A percentile compares a stretch with the other conserved stretches of the same genome.
Conservation (phyloP, 2,329 filamentous ascomycete species). For the Monosporascus sp. region DNA sequence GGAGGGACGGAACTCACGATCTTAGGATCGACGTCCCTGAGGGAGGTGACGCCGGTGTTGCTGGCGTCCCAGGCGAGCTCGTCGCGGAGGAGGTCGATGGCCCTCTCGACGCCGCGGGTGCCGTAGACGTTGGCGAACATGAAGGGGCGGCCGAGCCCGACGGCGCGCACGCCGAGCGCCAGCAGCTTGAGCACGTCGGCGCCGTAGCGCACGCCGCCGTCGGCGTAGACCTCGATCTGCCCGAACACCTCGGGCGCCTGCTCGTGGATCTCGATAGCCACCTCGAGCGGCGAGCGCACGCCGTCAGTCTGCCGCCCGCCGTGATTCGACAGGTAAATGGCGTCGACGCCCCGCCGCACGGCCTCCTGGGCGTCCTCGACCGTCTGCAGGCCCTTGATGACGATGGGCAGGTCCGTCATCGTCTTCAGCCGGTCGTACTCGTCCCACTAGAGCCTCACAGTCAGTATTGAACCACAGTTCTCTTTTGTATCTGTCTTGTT, state of each 20-base stretch:
- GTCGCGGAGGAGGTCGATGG: slow-evolving; percentile 37
- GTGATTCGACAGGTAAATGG: slow-evolving; percentile 31
- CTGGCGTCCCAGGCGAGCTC: slow-evolving; percentile 32
- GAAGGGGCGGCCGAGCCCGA: slow-evolving; percentile 38
- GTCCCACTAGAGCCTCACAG: slow-evolving; percentile 20
- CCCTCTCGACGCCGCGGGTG: slow-evolving; percentile 35
- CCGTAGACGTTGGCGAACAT: slow-evolving; percentile 46
- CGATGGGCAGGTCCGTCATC: slow-evolving; percentile 21
- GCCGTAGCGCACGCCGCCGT: slow-evolving; percentile 30
- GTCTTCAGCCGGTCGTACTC: slow-evolving; percentile 17
- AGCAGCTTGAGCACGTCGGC: slow-evolving; percentile 29
- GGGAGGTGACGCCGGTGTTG: slow-evolving; percentile 21
- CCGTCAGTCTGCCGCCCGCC: slow-evolving; percentile 30
- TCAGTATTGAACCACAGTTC: no score
- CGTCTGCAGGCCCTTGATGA: slow-evolving; percentile 29
- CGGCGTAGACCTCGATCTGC: slow-evolving; percentile 26
- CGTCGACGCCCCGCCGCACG: slow-evolving; percentile 20
- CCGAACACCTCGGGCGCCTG: slow-evolving; percentile 25
- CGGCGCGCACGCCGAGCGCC: slow-evolving; percentile 27
- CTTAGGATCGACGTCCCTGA: slow-evolving; percentile 18
- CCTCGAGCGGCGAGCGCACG: slow-evolving; percentile 23
- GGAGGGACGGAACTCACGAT: slow-evolving; percentile 8
- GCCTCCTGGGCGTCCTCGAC: slow-evolving; percentile 27
- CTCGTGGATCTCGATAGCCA: slow-evolving; percentile 23
- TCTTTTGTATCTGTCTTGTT: no score